These are phyloP conservation scores for Fraxinus platypoda DNA, from an alignment of 305 asterid genomes.

Conservation along the genomic window DNA sequence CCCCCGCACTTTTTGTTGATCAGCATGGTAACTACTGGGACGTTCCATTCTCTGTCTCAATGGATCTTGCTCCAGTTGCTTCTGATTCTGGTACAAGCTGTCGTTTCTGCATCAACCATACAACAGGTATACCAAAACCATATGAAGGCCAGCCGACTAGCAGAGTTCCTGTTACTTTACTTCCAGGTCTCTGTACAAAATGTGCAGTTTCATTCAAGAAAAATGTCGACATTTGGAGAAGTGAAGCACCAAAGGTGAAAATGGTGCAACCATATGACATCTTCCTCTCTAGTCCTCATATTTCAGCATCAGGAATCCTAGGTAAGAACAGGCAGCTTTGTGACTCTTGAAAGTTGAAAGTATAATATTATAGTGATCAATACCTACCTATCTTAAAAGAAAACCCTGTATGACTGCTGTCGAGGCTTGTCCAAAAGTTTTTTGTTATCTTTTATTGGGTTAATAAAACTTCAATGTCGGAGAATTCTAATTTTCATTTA, in stretches of 20 bases:
- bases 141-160: slow-evolving; percentile 30
- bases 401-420: slow-evolving; percentile 2
- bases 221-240: slow-evolving; percentile 59
- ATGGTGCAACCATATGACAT: slow-evolving; percentile 79
- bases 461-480: not conserved
- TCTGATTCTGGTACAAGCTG: slow-evolving; percentile 54
- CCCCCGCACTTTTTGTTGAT: slow-evolving; percentile 62
- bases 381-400: not conserved
- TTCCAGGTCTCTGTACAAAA: slow-evolving; percentile 62
- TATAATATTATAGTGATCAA: not conserved
- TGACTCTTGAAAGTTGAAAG: not conserved
- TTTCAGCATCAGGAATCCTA: slow-evolving; percentile 61
- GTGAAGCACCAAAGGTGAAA: slow-evolving; percentile 63
- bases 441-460: not conserved
- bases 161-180: slow-evolving; percentile 42
- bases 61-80: slow-evolving; percentile 64
- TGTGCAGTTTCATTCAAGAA: slow-evolving; percentile 63
- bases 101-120: slow-evolving; percentile 61
- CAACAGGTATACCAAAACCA: slow-evolving; percentile 51
- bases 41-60: slow-evolving; percentile 55
- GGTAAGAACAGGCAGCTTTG: slow-evolving; percentile 41
- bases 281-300: slow-evolving; percentile 68
- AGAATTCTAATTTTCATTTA: not conserved
- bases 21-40: slow-evolving; percentile 76
- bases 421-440: not conserved